These are phyloP conservation scores for Globisporangium orthogonon DNA, from an alignment of 352 stramenopile genomes.

Conservation along the genomic window DNA sequence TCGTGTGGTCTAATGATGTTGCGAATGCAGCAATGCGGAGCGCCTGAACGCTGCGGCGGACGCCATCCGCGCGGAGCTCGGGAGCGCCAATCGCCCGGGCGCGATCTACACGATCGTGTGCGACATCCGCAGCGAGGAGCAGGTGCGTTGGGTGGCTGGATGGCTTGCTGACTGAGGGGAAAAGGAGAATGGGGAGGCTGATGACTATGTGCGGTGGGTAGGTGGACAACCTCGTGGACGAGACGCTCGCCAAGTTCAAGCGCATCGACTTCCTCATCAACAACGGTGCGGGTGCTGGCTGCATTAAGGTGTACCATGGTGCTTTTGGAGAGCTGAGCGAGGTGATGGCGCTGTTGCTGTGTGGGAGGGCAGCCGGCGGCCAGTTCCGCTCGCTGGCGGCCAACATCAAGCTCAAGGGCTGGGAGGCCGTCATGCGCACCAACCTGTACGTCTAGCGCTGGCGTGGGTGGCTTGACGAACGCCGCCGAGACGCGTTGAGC, in stretches of 20 bases:
- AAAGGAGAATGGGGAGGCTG: neutral
- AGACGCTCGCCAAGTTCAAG: constrained; percentile 70
- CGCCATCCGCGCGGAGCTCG: constrained; percentile 46
- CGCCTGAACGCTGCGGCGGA: constrained; percentile 48
- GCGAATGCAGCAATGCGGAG: constrained; percentile 45
- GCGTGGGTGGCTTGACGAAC: no score
- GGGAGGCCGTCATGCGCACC: constrained; percentile 89
- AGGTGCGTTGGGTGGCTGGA: constrained; percentile 26
- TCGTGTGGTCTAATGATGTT: neutral
- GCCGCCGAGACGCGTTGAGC: no score
- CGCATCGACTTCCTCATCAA: constrained; percentile 91
- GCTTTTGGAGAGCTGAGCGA: no score
- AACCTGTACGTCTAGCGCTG: constrained; percentile 85
- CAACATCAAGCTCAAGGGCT: constrained; percentile 89
- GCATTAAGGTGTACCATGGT: neutral
- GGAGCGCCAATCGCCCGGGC: constrained; percentile 22
- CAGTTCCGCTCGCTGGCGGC: constrained; percentile 89
- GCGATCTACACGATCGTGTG: constrained; percentile 53
- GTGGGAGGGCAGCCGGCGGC: constrained; percentile 53
- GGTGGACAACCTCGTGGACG: constrained; percentile 64
- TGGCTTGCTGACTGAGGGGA: neutral
- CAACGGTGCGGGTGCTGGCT: constrained; percentile 54
- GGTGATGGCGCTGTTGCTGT: constrained; percentile 1
- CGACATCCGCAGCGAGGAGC: constrained; percentile 68
- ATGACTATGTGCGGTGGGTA: constrained; percentile 7